Conservation (phyloP, 2,329 filamentous ascomycete genomes). For the Mycogone perniciosa region DNA sequence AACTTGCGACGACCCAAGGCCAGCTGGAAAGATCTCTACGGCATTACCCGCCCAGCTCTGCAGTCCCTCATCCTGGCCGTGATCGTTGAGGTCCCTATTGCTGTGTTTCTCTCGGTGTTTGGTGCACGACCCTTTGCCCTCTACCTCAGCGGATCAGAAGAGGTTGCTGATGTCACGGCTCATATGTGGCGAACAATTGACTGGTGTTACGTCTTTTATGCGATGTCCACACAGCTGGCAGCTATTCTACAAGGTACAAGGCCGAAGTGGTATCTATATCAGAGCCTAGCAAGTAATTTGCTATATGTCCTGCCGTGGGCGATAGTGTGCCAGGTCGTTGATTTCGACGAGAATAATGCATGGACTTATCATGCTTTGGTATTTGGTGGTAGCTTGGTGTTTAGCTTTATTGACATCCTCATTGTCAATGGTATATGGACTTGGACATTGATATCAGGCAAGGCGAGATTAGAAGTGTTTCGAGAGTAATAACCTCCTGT, state of each 20-base stretch:
- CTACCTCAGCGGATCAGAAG: constrained; percentile 52
- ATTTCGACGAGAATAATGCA: constrained; percentile 46
- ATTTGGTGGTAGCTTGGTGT: constrained; percentile 63
- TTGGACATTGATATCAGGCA: constrained; percentile 41
- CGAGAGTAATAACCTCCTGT: constrained; percentile 13
- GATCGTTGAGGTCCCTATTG: constrained; percentile 54
- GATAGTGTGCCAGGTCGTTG: constrained; percentile 48
- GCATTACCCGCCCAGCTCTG: constrained; percentile 47
- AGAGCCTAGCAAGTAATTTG: constrained; percentile 60
- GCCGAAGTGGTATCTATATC: constrained; percentile 61
- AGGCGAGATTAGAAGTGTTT: constrained; percentile 33
- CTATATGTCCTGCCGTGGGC: constrained; percentile 67
- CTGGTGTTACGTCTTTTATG: constrained; percentile 67
- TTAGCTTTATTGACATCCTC: constrained; percentile 55
- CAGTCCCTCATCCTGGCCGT: constrained; percentile 48
- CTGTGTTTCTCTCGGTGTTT: constrained; percentile 53
- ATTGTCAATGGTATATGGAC: constrained; percentile 46
- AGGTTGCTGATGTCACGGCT: constrained; percentile 54
- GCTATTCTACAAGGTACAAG: constrained; percentile 57
- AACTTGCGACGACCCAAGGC: constrained; percentile 16
- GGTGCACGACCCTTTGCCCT: constrained; percentile 55
- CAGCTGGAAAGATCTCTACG: constrained; percentile 16
- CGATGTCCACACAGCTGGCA: constrained; percentile 57
- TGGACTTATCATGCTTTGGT: constrained; percentile 63
- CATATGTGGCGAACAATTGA: constrained; percentile 60